Base-by-base conservation (phyloP, 1,139 yeast genomes). In the Saccharomyces hybrid region DNA sequence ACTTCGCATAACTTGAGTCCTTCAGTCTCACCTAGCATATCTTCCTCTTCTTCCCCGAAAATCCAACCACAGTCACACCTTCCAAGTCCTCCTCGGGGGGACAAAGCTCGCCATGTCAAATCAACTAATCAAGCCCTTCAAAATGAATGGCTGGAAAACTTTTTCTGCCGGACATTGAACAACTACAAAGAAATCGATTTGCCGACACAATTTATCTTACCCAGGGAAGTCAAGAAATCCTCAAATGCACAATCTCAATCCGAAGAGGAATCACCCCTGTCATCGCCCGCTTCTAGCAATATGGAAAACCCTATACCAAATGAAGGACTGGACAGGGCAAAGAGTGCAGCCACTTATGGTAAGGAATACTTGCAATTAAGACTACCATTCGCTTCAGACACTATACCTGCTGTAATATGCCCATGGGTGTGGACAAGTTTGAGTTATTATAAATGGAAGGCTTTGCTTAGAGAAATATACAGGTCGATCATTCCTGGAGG, bases 401-500 rank as follows among this genome's bases (percentile, higher is more conserved):
- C 65, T 3, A 54, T 67, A 2, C 71, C 71, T 2, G 59, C 63
- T 7, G 57, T 66, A 3, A 59, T 58, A 41, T 63, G 67, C 38
- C 70, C 71, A 0, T 60, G 66, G 57, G 48, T 68, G 11, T 67
- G 70, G 70, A 54, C 61, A 29, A 52, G 53, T 9, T 50, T 67
- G 31, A 54, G 66, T 26, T 58, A 60, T 47, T 61, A 60, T 9
- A 65, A 62, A 48, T 68, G 71, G 71, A 59, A 56, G 44, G 53
- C 59, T 9, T 49, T 68, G n/a, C 50, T 65, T 11, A 56, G 61
- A 34, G 71, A 68, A 52, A 55, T 67, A 42, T 58, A 54, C 47
- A 59, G 71, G 46, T 58, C 62, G 51, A 51, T 65, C 11, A 55
- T 57, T 14, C 70, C 70, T 16, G 70, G 67, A 9, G 71, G 71